Evolutionary conservation across 345 rosid species (phyloP), one percentile per base, ranked within the genome.

Genomic region (Carallia brachiata): DNA sequence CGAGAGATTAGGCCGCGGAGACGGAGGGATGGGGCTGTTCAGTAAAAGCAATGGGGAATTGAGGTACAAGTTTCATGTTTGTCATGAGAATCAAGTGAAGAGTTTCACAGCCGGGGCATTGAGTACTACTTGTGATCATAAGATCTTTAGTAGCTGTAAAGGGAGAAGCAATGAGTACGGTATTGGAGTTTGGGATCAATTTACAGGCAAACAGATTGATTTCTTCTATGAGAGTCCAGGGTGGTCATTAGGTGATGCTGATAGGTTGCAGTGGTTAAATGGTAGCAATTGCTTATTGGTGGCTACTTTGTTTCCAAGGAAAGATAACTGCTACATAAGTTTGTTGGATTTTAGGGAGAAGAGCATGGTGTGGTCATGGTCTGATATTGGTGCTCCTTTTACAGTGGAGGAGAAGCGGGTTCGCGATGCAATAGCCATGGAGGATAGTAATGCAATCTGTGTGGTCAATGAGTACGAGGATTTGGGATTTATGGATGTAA

Each of bases 161-260:
- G 97, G 99, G 56, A 77, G 99, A 76, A 88, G 97, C 66, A 90
- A 92, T 63, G 99, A 95, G 83, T 89, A 92, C 27, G 99, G 99
- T 16, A 75, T 95, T 73, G 99, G 99, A 13, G 97, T 95, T 72
- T 95, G 99, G 98, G 99, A 95, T 73, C 99, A 88, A 63, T 73
- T 86, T 17, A 83, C 94, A 0, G 97, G 96, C 7, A 85, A 90
- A 69, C 98, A 92, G 70, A 81, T 84, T 0, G 99, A 95, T 81
- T 92, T 95, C 81, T 90, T 92, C 72, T 89, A 95, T 63, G 98
- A 95, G 44, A 75, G 84, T 61, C 86, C 89, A 0, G 93, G 92
- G 32, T 94, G 97, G 97, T 90, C 98, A 3, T 80, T 95, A 5
- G 99, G 99, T 16, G 98, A 95, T 69, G 99, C 97, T 1, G 99